These are phyloP conservation scores for Fusarium stilboides DNA, from an alignment of 2,329 filamentous ascomycete genomes.

Conservation along the genomic window DNA sequence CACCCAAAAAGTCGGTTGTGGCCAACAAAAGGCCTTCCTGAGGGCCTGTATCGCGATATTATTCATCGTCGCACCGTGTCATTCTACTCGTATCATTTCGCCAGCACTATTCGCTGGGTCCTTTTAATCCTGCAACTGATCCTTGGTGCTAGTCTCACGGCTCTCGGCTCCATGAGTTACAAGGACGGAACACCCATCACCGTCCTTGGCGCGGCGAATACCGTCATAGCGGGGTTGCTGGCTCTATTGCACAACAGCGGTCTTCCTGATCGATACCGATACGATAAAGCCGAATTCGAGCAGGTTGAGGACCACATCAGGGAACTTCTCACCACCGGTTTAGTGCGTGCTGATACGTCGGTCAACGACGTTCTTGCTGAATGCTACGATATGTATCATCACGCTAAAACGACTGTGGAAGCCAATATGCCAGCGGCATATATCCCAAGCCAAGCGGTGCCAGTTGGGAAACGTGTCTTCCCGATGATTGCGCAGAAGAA, in stretches of 20 bases:
- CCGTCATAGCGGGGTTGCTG: constrained; percentile 64
- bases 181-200: constrained; percentile 61
- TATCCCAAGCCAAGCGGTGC: constrained; percentile 46
- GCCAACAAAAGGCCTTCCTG: constrained; percentile 64
- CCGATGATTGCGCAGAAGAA: constrained; percentile 1
- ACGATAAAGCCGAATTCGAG: constrained; percentile 65
- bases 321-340: constrained; percentile 63
- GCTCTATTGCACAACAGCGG: constrained; percentile 69
- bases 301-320: constrained; percentile 66
- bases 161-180: constrained; percentile 61
- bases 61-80: constrained; percentile 62
- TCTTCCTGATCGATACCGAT: constrained; percentile 66
- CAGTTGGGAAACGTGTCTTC: constrained; percentile 20
- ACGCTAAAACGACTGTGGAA: constrained; percentile 63
- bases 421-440: constrained; percentile 64
- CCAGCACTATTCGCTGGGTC: constrained; percentile 61
- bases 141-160: constrained; percentile 65
- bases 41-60: constrained; percentile 66
- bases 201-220: constrained; percentile 66
- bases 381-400: constrained; percentile 63
- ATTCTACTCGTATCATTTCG: constrained; percentile 60
- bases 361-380: constrained; percentile 64
- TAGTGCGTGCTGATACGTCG: constrained; percentile 60
- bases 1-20: constrained; percentile 61
- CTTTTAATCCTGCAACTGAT: constrained; percentile 66